Evolutionary conservation across 768 basidiomycete genomes (phyloP).

Genomic region (Nidularia sp.): DNA sequence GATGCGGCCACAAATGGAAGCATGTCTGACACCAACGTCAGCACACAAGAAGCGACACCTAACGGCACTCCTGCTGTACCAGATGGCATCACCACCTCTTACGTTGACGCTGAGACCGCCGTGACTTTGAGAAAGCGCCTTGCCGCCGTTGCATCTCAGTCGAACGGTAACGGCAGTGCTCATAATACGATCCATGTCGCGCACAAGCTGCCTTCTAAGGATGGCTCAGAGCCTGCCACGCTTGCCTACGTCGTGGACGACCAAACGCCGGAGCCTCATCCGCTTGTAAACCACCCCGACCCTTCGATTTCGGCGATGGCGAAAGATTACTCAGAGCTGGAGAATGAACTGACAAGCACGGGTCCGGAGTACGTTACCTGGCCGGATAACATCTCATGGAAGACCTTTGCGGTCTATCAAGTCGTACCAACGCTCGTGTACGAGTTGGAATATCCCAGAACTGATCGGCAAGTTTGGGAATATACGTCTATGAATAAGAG

Average conservation of each 20-base stretch:
- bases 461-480: constrained; percentile 54
- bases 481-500: background rate
- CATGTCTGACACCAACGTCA: constrained; percentile 8
- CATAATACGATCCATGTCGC: constrained; percentile 4
- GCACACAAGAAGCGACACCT: constrained; percentile 24
- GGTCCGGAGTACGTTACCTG: constrained; percentile 69
- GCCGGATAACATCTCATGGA: constrained; percentile 81
- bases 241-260: constrained; percentile 8
- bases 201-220: constrained; percentile 8
- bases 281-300: constrained; percentile 65
- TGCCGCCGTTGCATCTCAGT: constrained; percentile 28
- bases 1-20: constrained; percentile 17
- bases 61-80: constrained; percentile 39
- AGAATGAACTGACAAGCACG: constrained; percentile 68
- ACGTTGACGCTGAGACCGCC: constrained; percentile 49
- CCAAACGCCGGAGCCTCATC: constrained; percentile 27
- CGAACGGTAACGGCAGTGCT: constrained; percentile 9
- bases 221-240: constrained; percentile 1
- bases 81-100: constrained; percentile 45
- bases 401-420: constrained; percentile 82
- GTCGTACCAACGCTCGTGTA: constrained; percentile 92
- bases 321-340: constrained; percentile 69
- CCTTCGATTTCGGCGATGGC: constrained; percentile 64
- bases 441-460: constrained; percentile 93
- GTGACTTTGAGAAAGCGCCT: constrained; percentile 57